Percentiles rank a stretch among this genome's conserved stretches.
phyloP scores from a whole-genome alignment of 352 stramenopile genomes.

The Phytophthora sansomeana region DNA sequence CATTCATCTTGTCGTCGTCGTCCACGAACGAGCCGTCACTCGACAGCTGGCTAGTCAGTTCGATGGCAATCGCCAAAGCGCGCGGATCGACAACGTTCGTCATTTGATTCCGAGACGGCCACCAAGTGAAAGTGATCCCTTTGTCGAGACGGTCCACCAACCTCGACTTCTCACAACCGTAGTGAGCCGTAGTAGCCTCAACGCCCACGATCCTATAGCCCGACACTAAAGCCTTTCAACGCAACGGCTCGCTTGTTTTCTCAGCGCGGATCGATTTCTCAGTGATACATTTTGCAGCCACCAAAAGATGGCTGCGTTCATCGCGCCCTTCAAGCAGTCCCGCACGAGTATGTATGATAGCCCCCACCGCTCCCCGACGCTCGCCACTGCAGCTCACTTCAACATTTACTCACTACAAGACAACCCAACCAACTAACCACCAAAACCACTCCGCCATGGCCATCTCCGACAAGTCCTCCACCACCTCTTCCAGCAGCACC shows the following conservation, averaged over 20 bases:
- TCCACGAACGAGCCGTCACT: slow-evolving; percentile 31
- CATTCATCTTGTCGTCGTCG: not conserved
- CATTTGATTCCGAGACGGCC: slow-evolving; percentile 9
- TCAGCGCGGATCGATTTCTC: slow-evolving; percentile 21
- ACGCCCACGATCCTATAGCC: no score
- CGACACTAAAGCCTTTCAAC: no score
- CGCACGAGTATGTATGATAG: no score
- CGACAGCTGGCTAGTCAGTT: slow-evolving; percentile 26
- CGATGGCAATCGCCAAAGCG: slow-evolving; percentile 25
- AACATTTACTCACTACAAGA: slow-evolving; percentile 20
- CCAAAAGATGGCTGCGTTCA: slow-evolving; percentile 5
- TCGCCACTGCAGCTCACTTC: slow-evolving; percentile 6
- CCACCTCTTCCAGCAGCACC: slow-evolving; percentile 24
- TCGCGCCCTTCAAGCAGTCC: slow-evolving; percentile 6
- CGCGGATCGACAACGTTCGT: slow-evolving; percentile 15
- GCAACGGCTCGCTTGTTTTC: slow-evolving; percentile 9
- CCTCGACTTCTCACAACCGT: no score
- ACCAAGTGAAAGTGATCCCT: slow-evolving; percentile 14
- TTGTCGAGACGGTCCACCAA: no score
- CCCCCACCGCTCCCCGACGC: not conserved
- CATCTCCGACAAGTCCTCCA: slow-evolving; percentile 31
- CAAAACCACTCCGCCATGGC: slow-evolving; percentile 21
- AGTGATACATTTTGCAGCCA: slow-evolving; percentile 29
- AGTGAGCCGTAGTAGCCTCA: no score
- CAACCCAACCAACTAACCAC: slow-evolving; percentile 12